Conservation (phyloP, 2,329 filamentous ascomycete species). For the Microdochium bolleyi region DNA sequence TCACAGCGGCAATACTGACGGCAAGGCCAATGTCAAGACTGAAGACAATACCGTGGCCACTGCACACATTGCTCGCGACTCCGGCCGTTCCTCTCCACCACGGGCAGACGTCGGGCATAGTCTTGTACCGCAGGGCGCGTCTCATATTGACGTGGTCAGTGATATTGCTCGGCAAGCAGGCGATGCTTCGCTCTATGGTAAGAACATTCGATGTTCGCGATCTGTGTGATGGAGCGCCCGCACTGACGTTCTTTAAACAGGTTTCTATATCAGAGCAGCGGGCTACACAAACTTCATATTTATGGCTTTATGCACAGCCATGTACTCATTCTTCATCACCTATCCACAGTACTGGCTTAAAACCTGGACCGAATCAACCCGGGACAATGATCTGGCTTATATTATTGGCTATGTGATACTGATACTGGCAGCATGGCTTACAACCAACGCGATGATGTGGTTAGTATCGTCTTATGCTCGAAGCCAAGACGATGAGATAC, state of each 20-base stretch:
- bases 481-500: too few species aligned
- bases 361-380: conserved; percentile 24
- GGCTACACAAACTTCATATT: conserved; percentile 16
- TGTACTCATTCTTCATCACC: conserved; percentile 24
- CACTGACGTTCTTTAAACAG: conserved; percentile 5
- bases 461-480: conserved; percentile 10
- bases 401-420: conserved; percentile 25
- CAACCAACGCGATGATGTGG: conserved; percentile 26
- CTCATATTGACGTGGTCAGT: conserved; percentile 3
- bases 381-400: conserved; percentile 17
- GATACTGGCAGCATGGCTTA: conserved; percentile 23
- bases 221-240: not conserved
- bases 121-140: not conserved
- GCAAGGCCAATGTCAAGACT: not conserved
- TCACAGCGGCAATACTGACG: not conserved
- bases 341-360: conserved; percentile 29
- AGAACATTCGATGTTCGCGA: not conserved
- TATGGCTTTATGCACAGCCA: conserved; percentile 13
- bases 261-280: conserved; percentile 21
- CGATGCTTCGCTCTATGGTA: conserved; percentile 27
- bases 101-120: not conserved
- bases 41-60: too few species aligned
- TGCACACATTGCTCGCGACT: too few species aligned
- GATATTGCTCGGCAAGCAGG: conserved; percentile 19
- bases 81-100: too few species aligned